These are phyloP conservation scores for Rhodotorula graminis DNA, from an alignment of 768 basidiomycete species.

Conservation along the genomic window DNA sequence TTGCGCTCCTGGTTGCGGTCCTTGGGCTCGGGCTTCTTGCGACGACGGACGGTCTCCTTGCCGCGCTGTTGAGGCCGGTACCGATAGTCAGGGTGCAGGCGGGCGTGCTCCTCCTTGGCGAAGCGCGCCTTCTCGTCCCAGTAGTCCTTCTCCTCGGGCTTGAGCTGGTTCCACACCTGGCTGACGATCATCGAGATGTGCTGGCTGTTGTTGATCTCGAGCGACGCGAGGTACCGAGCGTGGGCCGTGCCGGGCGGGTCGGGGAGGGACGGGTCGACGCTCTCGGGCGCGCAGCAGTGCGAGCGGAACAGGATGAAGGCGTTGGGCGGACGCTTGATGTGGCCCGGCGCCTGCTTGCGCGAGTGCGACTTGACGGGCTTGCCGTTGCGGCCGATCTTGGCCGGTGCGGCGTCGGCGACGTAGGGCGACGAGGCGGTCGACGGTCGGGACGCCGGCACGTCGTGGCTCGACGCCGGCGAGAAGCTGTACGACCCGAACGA, in stretches of 20 bases:
- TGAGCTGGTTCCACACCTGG: conserved; percentile 37
- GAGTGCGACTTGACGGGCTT: conserved; percentile 39
- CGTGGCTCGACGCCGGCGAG: conserved; percentile 5
- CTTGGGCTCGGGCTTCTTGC: conserved; percentile 6
- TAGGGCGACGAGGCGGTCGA: conserved; percentile 2
- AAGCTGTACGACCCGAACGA: not conserved
- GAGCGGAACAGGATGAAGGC: conserved; percentile 44
- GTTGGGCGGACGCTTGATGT: conserved; percentile 44
- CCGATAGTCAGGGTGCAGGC: conserved; percentile 41
- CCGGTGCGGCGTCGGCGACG: not conserved
- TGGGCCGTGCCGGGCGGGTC: conserved; percentile 29
- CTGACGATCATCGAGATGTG: conserved; percentile 42
- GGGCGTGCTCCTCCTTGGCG: conserved; percentile 40
- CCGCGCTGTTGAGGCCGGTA: conserved; percentile 33
- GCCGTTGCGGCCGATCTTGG: conserved; percentile 17
- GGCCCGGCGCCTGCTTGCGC: conserved; percentile 41
- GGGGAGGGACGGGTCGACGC: not conserved
- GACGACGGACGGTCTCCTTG: conserved; percentile 17
- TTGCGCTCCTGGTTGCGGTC: conserved; percentile 12
- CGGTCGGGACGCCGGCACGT: too few species aligned
- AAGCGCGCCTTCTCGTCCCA: conserved; percentile 37
- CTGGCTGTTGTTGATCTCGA: conserved; percentile 36
- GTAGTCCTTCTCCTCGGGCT: conserved; percentile 35
- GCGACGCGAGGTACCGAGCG: conserved; percentile 33
- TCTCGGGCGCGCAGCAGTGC: conserved; percentile 25